Base-by-base conservation (phyloP, 2,329 filamentous ascomycete species). In the Fusarium pseudocircinatum region DNA sequence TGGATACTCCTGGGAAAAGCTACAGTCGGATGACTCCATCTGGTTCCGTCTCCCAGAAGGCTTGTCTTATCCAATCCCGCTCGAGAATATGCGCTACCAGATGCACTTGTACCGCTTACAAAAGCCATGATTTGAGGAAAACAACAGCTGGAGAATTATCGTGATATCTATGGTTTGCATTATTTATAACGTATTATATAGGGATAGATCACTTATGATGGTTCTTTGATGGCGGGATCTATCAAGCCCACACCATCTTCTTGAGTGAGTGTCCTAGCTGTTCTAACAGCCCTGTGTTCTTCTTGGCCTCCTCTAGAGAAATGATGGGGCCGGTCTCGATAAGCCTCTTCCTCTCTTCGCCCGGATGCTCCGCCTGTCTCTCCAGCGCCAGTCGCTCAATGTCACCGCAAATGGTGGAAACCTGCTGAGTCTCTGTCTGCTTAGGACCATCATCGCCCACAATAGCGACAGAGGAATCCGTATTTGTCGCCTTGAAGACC, bases 71-170 rank as follows among this genome's bases (percentile, higher is more conserved):
- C 93, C 95, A 13, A 94, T 98, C 77, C 88, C 91, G 58, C 83
- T 98, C 79, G 96, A 98, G 84, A 94, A 98, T 80, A 97, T 98
- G 95, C 90, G 95, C 52, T 97, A 96, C 82, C 96, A 98, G 82
- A 86, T 97, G 76, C 95, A 98, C 84, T 80, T 98, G 22, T 98
- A 97, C 74, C 84, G 84, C 47, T 67, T 82, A 56, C 70, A 74
- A 69, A 80, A 75, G 60, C 53, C 53, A 57, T 75, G 67, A 73
- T 73, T 73, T 54, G 37, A 67, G 60, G 36, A 39, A 42, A 42
- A 44, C 60, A 36, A 30, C 24, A 58, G 15, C 43, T 57, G 42
- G 59, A 46, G 65, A 52, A 63, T 56, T 63, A 60, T 44, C 43
- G 50, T 67, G 69, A 58, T 77, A 76, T 74, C 62, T 76, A 71